Evolutionary conservation across 805 yeast species (phyloP).

Genomic region (Huiozyma sinensis): DNA sequence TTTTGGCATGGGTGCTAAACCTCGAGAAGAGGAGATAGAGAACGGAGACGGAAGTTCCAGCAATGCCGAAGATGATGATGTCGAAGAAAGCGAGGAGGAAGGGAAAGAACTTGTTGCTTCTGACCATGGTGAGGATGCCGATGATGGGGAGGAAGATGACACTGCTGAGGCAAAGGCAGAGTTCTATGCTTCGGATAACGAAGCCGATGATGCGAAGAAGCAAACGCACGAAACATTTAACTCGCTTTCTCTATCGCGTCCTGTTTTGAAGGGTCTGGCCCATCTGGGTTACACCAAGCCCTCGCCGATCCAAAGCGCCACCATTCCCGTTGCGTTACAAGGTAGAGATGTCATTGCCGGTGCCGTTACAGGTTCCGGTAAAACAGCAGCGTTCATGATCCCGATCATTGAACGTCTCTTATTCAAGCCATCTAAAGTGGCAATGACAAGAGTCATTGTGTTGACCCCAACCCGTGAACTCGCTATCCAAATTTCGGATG

Average conservation of each 20-base stretch:
- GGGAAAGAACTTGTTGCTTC: conserved; percentile 21
- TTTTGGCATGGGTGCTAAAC: conserved; percentile 30
- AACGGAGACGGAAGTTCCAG: conserved; percentile 22
- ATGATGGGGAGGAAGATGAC: conserved; percentile 24
- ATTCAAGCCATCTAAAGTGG: conserved; percentile 75
- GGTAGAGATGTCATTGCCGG: conserved; percentile 98
- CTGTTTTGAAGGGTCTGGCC: conserved; percentile 72
- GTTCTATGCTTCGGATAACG: conserved; percentile 54
- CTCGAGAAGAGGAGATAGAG: conserved; percentile 21
- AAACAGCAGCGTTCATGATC: conserved; percentile 95
- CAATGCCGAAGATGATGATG: conserved; percentile 14
- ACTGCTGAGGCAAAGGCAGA: conserved; percentile 74
- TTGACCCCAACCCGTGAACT: conserved; percentile 95
- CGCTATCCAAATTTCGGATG: conserved; percentile 93
- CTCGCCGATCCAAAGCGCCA: conserved; percentile 86
- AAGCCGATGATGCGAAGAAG: conserved; percentile 42
- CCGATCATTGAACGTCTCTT: conserved; percentile 89
- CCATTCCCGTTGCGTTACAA: conserved; percentile 83
- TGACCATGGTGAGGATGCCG: conserved; percentile 8
- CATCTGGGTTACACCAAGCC: conserved; percentile 79
- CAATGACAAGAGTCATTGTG: conserved; percentile 84
- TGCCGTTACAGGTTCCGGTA: conserved; percentile 99
- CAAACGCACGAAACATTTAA: conserved; percentile 58
- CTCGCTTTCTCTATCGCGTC: conserved; percentile 75
- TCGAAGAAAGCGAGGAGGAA: conserved; percentile 28